Evolutionary conservation across 2,329 filamentous ascomycete species (phyloP).

Genomic region (Cryoendolithus antarcticus): DNA sequence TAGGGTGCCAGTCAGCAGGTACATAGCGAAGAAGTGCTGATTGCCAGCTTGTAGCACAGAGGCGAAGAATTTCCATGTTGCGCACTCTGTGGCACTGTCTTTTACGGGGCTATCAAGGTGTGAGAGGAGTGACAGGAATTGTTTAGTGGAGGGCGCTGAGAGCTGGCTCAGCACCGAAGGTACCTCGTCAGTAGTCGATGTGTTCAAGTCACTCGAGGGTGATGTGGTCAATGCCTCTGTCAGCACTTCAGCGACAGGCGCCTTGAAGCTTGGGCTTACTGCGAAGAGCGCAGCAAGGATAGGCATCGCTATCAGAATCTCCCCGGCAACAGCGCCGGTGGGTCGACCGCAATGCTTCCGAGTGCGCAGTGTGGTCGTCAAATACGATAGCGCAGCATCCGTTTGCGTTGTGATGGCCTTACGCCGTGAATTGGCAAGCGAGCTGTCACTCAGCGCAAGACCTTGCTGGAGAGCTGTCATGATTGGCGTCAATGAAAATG

Average conservation of each 20-base stretch:
- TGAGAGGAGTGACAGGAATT: slow-evolving; percentile 69
- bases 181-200: slow-evolving; percentile 58
- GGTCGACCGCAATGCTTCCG: slow-evolving; percentile 1
- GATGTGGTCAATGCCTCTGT: slow-evolving; percentile 63
- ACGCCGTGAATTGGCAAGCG: slow-evolving; percentile 1
- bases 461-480: slow-evolving; percentile 1
- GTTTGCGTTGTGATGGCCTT: slow-evolving; percentile 2
- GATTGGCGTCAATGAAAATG: slow-evolving; percentile 2
- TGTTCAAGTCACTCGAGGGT: slow-evolving; percentile 36
- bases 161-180: slow-evolving; percentile 90
- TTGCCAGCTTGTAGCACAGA: slow-evolving; percentile 67
- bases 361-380: slow-evolving; percentile 2
- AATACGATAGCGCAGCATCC: slow-evolving; percentile 1
- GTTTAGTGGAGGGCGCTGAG: slow-evolving; percentile 67
- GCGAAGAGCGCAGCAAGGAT: slow-evolving; percentile 67
- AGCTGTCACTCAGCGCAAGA: not conserved
- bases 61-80: slow-evolving; percentile 76
- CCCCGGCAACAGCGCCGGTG: slow-evolving; percentile 27
- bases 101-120: slow-evolving; percentile 64
- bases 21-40: slow-evolving; percentile 93
- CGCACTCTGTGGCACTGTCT: slow-evolving; percentile 50
- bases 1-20: slow-evolving; percentile 76
- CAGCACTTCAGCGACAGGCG: slow-evolving; percentile 55
- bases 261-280: slow-evolving; percentile 52
- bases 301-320: slow-evolving; percentile 69